Percentiles rank a stretch among this genome's conserved stretches.
Evolutionary conservation across 805 yeast species (phyloP).

Genomic region (Barnettozyma sucrosica): DNA sequence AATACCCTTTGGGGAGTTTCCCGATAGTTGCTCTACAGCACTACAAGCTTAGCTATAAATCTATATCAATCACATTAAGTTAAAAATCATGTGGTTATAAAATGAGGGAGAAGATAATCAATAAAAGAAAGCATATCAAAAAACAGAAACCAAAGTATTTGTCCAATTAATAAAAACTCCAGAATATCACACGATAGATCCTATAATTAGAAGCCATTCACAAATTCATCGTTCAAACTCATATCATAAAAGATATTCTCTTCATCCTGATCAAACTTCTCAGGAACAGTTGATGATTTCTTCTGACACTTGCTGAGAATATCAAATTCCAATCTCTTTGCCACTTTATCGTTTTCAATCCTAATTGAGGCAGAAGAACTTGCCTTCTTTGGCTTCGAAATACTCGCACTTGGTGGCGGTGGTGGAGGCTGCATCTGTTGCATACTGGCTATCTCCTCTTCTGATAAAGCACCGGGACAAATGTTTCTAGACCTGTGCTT

Average conservation of each 20-base stretch:
- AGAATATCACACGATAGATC: background rate
- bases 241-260: conserved; percentile 4
- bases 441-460: conserved; percentile 1
- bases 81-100: too few species aligned
- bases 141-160: background rate
- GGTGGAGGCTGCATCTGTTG: background rate
- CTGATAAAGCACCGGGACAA: conserved; percentile 60
- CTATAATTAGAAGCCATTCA: background rate
- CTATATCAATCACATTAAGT: too few species aligned
- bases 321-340: conserved; percentile 10
- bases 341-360: conserved; percentile 9
- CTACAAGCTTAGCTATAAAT: too few species aligned
- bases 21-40: too few species aligned
- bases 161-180: background rate
- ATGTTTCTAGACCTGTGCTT: conserved; percentile 50
- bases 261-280: conserved; percentile 1
- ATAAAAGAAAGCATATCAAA: too few species aligned
- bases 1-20: background rate
- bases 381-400: conserved; percentile 16
- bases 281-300: background rate
- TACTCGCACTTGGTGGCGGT: conserved; percentile 8
- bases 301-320: background rate
- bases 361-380: background rate
- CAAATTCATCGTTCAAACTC: conserved; percentile 3
- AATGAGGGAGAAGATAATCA: too few species aligned